Evolutionary conservation across 2,329 filamentous ascomycete genomes (phyloP).

Genomic region (Aspergillus pseudonomiae): DNA sequence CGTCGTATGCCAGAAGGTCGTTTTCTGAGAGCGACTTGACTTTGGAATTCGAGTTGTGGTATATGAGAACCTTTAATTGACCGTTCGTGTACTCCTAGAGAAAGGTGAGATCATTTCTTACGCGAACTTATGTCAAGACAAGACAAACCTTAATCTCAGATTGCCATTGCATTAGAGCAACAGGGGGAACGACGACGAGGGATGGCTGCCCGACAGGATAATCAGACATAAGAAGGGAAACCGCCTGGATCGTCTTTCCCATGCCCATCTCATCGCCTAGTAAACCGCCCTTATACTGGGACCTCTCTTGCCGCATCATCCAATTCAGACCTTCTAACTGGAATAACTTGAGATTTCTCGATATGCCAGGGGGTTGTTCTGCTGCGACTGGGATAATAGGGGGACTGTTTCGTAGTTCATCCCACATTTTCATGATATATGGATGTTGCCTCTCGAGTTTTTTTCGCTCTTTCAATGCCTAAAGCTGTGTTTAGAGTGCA

Average conservation of each 20-base stretch:
- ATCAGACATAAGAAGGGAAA: constrained; percentile 97
- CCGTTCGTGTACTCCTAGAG: constrained; percentile 72
- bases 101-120: constrained; percentile 5
- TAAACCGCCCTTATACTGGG: constrained; percentile 82
- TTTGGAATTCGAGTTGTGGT: constrained; percentile 83
- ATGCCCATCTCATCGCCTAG: constrained; percentile 98
- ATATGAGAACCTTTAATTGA: constrained; percentile 85
- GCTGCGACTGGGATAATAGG: constrained; percentile 67
- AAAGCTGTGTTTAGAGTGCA: constrained; percentile 29
- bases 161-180: constrained; percentile 95
- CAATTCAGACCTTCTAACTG: constrained; percentile 91
- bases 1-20: constrained; percentile 80
- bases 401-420: constrained; percentile 68
- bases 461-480: constrained; percentile 59
- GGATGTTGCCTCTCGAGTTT: constrained; percentile 78
- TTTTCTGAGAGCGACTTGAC: constrained; percentile 74
- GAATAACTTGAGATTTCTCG: constrained; percentile 84
- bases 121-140: not conserved
- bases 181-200: constrained; percentile 86
- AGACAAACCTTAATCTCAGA: constrained; percentile 69
- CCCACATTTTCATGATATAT: constrained; percentile 82
- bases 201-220: constrained; percentile 82
- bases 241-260: constrained; percentile 97
- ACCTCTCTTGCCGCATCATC: constrained; percentile 90
- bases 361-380: constrained; percentile 75